A percentile compares a stretch with the other conserved stretches of the same genome.
Conservation (phyloP, 1,139 yeast genomes). For the Yamadazyma oceani region DNA sequence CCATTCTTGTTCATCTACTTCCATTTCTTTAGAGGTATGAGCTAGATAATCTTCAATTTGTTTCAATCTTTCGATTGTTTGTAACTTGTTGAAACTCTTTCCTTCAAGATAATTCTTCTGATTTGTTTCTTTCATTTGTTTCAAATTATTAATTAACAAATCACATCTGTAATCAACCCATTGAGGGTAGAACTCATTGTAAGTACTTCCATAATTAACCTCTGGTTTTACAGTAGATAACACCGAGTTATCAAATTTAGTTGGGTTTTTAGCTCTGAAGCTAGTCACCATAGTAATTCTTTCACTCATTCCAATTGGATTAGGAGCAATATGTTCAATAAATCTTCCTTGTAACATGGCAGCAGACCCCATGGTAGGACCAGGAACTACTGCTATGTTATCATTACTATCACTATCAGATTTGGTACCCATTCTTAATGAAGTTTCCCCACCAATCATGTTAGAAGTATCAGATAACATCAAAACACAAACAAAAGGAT, state of each 20-base stretch:
- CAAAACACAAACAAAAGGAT: constrained; percentile 63
- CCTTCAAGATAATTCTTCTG: constrained; percentile 15
- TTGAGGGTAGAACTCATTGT: constrained; percentile 34
- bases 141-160: constrained; percentile 38
- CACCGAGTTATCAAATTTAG: constrained; percentile 27
- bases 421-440: constrained; percentile 42
- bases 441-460: constrained; percentile 63
- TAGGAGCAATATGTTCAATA: constrained; percentile 56
- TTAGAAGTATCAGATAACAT: constrained; percentile 56
- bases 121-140: constrained; percentile 23
- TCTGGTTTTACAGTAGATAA: constrained; percentile 42
- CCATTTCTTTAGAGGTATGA: constrained; percentile 50
- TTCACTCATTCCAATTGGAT: constrained; percentile 51
- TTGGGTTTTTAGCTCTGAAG: constrained; percentile 33
- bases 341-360: constrained; percentile 56
- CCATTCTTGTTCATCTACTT: constrained; percentile 18
- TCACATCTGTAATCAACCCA: constrained; percentile 43
- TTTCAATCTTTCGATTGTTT: constrained; percentile 34
- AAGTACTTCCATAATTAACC: constrained; percentile 34
- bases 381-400: constrained; percentile 45
- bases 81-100: constrained; percentile 40
- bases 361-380: constrained; percentile 57
- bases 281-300: constrained; percentile 54
- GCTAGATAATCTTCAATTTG: constrained; percentile 38
- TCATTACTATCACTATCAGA: constrained; percentile 21